phyloP scores from a whole-genome alignment of 495 filamentous ascomycete genomes.

The Aspergillus olivimuriae region DNA sequence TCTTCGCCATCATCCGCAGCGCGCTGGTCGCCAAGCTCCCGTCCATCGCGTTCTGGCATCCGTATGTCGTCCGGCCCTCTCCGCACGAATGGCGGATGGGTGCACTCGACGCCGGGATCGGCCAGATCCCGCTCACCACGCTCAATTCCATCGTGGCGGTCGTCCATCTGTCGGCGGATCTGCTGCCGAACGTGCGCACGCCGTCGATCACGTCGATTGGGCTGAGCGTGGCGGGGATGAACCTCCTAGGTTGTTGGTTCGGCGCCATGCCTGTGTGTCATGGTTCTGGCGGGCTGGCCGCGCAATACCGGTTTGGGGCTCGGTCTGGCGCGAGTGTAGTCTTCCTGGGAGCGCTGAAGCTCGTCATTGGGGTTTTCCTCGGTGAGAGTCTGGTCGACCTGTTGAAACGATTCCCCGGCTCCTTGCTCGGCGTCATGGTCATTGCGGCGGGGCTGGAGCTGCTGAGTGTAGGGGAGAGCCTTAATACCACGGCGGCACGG shows the following conservation, averaged over 20 bases:
- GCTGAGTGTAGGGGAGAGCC: conserved; percentile 70
- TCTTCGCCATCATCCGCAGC: conserved; percentile 45
- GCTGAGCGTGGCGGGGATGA: conserved; percentile 74
- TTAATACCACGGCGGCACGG: conserved; percentile 62
- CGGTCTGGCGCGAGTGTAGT: conserved; percentile 79
- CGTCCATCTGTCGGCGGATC: conserved; percentile 62
- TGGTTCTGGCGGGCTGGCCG: conserved; percentile 84
- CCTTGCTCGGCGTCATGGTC: conserved; percentile 79
- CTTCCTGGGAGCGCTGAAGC: conserved; percentile 68
- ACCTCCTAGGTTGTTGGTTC: conserved; percentile 80
- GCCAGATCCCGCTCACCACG: conserved; percentile 82
- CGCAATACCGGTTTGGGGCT: conserved; percentile 84
- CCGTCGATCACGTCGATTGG: conserved; percentile 70
- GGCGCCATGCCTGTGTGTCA: conserved; percentile 95
- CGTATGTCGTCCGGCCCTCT: conserved; percentile 35
- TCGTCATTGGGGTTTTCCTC: conserved; percentile 66
- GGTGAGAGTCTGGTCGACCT: conserved; percentile 62
- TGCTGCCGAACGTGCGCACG: conserved; percentile 59
- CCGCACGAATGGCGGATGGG: conserved; percentile 42
- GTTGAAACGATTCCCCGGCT: conserved; percentile 62
- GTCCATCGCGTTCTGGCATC: conserved; percentile 45
- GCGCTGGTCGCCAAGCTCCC: conserved; percentile 32
- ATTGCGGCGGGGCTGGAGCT: conserved; percentile 83
- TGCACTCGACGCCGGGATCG: conserved; percentile 57
- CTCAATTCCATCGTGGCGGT: conserved; percentile 90